These are phyloP conservation scores for Evansstolkia leycettana DNA, from an alignment of 495 filamentous ascomycete species.

Conservation along the genomic window DNA sequence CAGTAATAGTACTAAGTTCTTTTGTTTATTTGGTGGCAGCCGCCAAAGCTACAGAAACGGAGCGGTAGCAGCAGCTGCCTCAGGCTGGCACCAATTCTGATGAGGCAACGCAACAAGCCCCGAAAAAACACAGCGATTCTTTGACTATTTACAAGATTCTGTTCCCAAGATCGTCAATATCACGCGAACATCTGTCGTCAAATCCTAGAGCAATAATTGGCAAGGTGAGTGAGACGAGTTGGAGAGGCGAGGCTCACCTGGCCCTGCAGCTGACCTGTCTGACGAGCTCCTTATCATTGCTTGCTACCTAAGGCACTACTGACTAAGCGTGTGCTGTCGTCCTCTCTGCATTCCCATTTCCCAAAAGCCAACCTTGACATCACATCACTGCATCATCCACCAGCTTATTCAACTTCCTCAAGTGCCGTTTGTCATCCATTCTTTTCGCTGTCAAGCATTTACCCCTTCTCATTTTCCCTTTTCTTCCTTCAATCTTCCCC, in stretches of 20 bases:
- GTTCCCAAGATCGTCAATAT: too few species aligned
- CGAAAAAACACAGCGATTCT: background rate
- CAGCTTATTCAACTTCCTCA: slow-evolving; percentile 11
- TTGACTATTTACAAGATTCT: background rate
- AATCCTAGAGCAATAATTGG: too few species aligned
- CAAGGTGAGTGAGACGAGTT: too few species aligned
- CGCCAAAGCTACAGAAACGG: too few species aligned
- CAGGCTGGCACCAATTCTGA: slow-evolving; percentile 6
- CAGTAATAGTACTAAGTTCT: background rate
- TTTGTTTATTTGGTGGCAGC: background rate
- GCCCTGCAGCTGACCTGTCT: slow-evolving; percentile 10
- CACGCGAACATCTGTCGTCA: too few species aligned
- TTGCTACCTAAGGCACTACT: slow-evolving; percentile 18
- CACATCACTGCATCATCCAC: slow-evolving; percentile 35
- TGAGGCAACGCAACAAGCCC: background rate
- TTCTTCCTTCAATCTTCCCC: too few species aligned
- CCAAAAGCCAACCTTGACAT: slow-evolving; percentile 31
- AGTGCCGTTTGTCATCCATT: slow-evolving; percentile 5
- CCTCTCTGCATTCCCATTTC: slow-evolving; percentile 25
- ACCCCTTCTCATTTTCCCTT: too few species aligned
- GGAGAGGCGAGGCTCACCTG: background rate
- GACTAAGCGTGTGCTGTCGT: slow-evolving; percentile 31
- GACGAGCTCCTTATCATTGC: too few species aligned
- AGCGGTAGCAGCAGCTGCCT: slow-evolving; percentile 10
- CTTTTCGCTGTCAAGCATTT: too few species aligned